Evolutionary conservation across 2,329 filamentous ascomycete species (phyloP), one percentile per base, ranked within the genome.

Genomic region (Plenodomus lindquistii): DNA sequence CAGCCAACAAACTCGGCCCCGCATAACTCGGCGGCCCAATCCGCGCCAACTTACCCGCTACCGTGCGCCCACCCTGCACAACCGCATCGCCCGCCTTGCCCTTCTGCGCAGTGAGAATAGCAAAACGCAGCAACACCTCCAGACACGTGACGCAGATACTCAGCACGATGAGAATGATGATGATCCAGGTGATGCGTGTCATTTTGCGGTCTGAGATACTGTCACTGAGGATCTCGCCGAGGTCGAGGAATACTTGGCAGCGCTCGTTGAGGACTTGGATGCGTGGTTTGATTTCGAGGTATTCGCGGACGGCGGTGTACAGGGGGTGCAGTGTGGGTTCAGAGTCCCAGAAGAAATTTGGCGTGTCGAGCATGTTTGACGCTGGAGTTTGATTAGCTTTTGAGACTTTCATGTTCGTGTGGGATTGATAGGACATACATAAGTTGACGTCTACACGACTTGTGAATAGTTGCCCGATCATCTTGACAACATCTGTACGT

Each of bases 271-370:
- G 86, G 19, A 97, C 92, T 73, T 95, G 91, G 70, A 96, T 96
- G 45, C 94, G 90, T 7, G 88, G 91, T 66, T 96, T 93, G 71
- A 99, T 97, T 69, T 99, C 94, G 52, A 99, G 87, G 69, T 99
- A 99, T 72, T 97, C 94, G 63, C 94, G 89, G 42, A 97, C 91
- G 50, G 92, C 94, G 50, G 85, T 86, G 77, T 99, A 99, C 21
- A 99, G 85, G 0, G 94, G 94, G 70, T 97, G 91, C 0, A 99
- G 81, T 0, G 91, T 97, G 16, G 94, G 94, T 70, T 99, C 94
- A 10, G 89, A 89, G 71, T 97, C 92, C 94, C 94, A 99, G 81
- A 97, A 96, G 81, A 97, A 97, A 70, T 93, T 95, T 52, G 93
- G 93, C 1, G 95, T 91, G 72, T 97, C 92, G 48, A 97, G 87